Conservation (phyloP, 2,329 filamentous ascomycete genomes). For the Lasiodiplodia sp. region DNA sequence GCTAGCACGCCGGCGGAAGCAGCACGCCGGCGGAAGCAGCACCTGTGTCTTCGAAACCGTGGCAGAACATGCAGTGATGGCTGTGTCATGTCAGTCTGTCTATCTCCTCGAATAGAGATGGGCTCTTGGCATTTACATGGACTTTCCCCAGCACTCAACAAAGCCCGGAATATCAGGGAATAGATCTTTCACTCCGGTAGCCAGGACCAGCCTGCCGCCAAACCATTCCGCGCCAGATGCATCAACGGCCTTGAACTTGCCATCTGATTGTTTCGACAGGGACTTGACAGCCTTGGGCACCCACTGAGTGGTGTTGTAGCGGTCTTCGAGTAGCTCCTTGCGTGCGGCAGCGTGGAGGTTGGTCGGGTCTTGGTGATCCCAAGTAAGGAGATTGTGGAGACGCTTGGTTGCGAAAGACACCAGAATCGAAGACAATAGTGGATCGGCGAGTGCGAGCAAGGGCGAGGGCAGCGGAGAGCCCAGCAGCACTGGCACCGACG, state of each 20-base stretch:
- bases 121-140: background rate
- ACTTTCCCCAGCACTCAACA: slow-evolving; percentile 1
- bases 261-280: slow-evolving; percentile 33
- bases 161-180: slow-evolving; percentile 52
- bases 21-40: background rate
- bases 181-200: slow-evolving; percentile 61
- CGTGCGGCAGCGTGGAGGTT: background rate
- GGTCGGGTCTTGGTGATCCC: slow-evolving; percentile 1
- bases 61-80: slow-evolving; percentile 20
- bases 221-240: slow-evolving; percentile 51
- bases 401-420: slow-evolving; percentile 37
- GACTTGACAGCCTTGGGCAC: slow-evolving; percentile 35
- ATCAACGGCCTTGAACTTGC: slow-evolving; percentile 48
- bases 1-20: slow-evolving; percentile 6
- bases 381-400: slow-evolving; percentile 48
- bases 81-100: background rate
- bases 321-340: background rate
- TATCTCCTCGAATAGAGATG: too few species aligned
- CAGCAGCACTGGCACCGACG: too few species aligned
- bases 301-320: background rate
- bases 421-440: too few species aligned
- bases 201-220: slow-evolving; percentile 63
- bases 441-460: too few species aligned
- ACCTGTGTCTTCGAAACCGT: slow-evolving; percentile 6
- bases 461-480: too few species aligned